A percentile compares a stretch with the other conserved stretches of the same genome.
phyloP scores from a whole-genome alignment of 495 filamentous ascomycete genomes.

The Collariella sp. region DNA sequence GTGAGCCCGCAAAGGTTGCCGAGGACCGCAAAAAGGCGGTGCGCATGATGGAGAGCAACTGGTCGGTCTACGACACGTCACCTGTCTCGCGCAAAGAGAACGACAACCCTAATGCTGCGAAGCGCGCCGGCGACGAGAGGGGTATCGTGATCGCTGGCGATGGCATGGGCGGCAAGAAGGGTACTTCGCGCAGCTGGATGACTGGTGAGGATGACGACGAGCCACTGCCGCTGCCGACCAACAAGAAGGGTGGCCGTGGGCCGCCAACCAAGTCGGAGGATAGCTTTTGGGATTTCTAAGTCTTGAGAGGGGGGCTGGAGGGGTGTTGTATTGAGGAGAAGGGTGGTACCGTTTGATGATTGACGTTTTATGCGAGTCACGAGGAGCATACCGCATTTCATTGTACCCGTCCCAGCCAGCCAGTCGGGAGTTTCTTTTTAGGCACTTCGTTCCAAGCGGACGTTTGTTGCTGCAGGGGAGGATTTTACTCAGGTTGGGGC shows the following conservation, averaged over 20 bases:
- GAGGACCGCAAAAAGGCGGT: constrained; percentile 51
- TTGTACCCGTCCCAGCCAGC: background rate
- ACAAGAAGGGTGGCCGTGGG: constrained; percentile 28
- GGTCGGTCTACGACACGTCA: constrained; percentile 54
- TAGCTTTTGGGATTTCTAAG: constrained; percentile 50
- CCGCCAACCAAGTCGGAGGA: constrained; percentile 25
- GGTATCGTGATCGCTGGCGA: constrained; percentile 57
- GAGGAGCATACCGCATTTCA: background rate
- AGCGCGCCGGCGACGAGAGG: constrained; percentile 28
- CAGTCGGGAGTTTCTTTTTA: background rate
- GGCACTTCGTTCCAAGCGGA: background rate
- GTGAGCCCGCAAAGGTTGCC: constrained; percentile 25
- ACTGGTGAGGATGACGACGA: constrained; percentile 37
- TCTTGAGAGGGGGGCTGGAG: too few species aligned
- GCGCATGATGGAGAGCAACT: constrained; percentile 60
- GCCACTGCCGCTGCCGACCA: constrained; percentile 18
- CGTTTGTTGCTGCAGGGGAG: background rate
- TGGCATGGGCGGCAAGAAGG: constrained; percentile 67
- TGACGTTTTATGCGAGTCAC: constrained; percentile 3
- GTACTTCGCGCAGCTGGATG: constrained; percentile 51
- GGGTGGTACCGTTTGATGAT: background rate
- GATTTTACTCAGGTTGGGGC: background rate
- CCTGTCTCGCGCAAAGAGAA: constrained; percentile 45
- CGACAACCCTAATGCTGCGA: constrained; percentile 23
- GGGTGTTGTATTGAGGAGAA: too few species aligned